Evolutionary conservation across 176 grass and related monocot genomes (phyloP).

Genomic region (Triticum urartu): DNA sequence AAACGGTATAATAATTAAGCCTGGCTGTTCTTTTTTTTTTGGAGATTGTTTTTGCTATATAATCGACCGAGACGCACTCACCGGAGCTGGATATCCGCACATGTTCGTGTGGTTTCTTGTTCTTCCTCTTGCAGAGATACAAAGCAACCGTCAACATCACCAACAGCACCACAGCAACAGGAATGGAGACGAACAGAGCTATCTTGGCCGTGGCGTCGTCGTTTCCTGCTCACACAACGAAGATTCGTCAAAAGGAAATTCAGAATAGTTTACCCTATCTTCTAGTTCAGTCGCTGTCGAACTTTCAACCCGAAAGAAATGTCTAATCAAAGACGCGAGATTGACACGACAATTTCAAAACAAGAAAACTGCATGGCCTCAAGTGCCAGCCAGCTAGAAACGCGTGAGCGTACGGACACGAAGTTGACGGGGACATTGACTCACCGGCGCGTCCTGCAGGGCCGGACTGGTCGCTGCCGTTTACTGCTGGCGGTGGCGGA

Average conservation of each 20-base stretch:
- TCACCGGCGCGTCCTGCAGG: not conserved
- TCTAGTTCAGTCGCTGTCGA: not conserved
- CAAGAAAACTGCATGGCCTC: not conserved
- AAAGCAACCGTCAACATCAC: slow-evolving; percentile 12
- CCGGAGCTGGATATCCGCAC: not conserved
- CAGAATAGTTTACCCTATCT: not conserved
- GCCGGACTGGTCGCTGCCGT: not conserved
- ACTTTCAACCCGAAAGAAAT: not conserved
- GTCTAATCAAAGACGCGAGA: not conserved
- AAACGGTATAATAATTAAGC: not conserved
- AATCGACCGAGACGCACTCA: not conserved
- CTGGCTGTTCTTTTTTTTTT: not conserved
- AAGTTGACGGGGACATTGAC: slow-evolving; percentile 1
- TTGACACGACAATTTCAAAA: not conserved
- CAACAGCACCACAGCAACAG: slow-evolving; percentile 8
- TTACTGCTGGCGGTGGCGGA: not conserved
- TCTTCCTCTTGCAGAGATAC: not conserved
- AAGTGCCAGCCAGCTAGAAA: not conserved
- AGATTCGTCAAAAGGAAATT: not conserved
- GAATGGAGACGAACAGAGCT: slow-evolving; percentile 25
- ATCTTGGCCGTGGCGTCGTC: not conserved
- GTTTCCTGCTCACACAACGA: not conserved
- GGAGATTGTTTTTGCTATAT: no score
- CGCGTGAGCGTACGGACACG: not conserved
- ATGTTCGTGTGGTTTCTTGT: not conserved